phyloP scores from a whole-genome alignment of 169 alveolate genomes.

The Cytauxzoon felis region DNA sequence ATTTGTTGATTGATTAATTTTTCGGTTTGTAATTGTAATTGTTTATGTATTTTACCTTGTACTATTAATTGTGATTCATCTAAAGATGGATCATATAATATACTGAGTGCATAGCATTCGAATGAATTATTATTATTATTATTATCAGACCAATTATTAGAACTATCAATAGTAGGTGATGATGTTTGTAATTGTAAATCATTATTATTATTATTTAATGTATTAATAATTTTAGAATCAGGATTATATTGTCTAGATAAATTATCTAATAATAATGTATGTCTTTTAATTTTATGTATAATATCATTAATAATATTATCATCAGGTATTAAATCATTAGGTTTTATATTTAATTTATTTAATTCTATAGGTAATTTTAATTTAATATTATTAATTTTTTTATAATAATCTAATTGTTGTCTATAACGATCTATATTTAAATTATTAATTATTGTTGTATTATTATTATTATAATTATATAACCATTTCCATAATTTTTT shows the following conservation, averaged over 20 bases:
- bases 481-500: neutral
- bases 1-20: constrained; percentile 9
- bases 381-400: constrained; percentile 6
- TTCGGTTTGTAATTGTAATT: neutral
- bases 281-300: constrained; percentile 14
- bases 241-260: constrained; percentile 15
- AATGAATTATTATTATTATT: neutral
- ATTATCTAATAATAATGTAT: constrained; percentile 18
- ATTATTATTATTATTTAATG: neutral
- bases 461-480: neutral
- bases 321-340: constrained; percentile 7
- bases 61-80: constrained; percentile 22
- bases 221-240: neutral
- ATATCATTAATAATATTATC: neutral
- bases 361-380: neutral
- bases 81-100: constrained; percentile 3
- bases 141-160: neutral
- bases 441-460: neutral
- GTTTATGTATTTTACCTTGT: constrained; percentile 13
- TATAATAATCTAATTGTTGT: constrained; percentile 26
- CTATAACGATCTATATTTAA: constrained; percentile 12
- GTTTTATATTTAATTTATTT: neutral
- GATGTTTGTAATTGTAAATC: neutral
- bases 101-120: neutral
- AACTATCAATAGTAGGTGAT: neutral